phyloP scores from a whole-genome alignment of 345 rosid species.

The Mangifera indica region DNA sequence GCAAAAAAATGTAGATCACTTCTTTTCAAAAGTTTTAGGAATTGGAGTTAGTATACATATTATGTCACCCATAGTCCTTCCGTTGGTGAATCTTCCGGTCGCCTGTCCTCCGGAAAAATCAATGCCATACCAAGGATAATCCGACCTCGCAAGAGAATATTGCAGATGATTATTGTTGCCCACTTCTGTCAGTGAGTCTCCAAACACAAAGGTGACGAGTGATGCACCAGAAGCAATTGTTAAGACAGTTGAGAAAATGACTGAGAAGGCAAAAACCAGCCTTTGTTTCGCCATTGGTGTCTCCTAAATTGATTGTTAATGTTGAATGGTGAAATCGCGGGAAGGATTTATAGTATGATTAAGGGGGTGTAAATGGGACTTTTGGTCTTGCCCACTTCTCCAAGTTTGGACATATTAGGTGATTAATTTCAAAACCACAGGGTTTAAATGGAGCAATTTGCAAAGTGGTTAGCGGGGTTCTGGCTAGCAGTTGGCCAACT shows the following conservation, averaged over 20 bases:
- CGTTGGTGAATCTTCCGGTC: conserved; percentile 93
- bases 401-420: conserved; percentile 64
- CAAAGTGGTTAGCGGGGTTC: background rate
- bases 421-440: conserved; percentile 43
- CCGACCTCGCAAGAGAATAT: conserved; percentile 78
- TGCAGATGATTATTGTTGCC: conserved; percentile 80
- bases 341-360: conserved; percentile 25
- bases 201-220: conserved; percentile 65
- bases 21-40: too few relatives aligned
- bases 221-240: conserved; percentile 34
- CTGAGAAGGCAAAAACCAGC: conserved; percentile 23
- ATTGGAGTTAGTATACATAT: conserved; percentile 45
- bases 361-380: conserved; percentile 1
- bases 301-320: background rate
- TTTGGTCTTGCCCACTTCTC: conserved; percentile 46
- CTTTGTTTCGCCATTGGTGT: conserved; percentile 20
- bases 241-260: conserved; percentile 17
- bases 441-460: background rate
- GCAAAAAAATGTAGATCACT: too few relatives aligned
- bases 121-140: conserved; percentile 81
- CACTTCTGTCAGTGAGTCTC: conserved; percentile 88
- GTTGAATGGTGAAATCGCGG: background rate
- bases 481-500: conserved; percentile 52
- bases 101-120: conserved; percentile 65
- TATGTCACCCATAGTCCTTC: conserved; percentile 84